A percentile compares a stretch with the other conserved stretches of the same genome.
phyloP scores from a whole-genome alignment of 441 rosid species.

The Erodium chrysanthum region DNA sequence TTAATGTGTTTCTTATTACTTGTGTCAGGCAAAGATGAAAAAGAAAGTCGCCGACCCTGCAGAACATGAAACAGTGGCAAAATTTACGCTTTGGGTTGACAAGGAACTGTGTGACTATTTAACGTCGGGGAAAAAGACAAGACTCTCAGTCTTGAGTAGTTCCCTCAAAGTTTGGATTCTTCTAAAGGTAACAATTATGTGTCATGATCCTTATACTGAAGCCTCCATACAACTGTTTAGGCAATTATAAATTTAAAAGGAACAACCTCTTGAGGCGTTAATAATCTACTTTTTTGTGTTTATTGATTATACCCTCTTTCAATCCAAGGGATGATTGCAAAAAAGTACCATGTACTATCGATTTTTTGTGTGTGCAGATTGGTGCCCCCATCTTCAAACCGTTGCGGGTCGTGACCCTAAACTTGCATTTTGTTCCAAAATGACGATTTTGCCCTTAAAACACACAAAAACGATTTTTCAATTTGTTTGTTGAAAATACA shows the following conservation, averaged over 20 bases:
- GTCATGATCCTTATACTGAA: not conserved
- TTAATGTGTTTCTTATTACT: not conserved
- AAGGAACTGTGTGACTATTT: slow-evolving; percentile 70
- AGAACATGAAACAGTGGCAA: slow-evolving; percentile 80
- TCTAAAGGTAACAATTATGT: slow-evolving; percentile 39
- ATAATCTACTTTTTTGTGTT: no score
- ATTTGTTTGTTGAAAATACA: no score
- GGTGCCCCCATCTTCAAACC: no score
- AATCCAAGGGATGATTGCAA: not conserved
- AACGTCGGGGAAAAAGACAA: slow-evolving; percentile 70
- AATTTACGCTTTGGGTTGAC: slow-evolving; percentile 68
- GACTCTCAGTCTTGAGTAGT: slow-evolving; percentile 74
- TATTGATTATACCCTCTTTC: no score
- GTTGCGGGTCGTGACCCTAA: no score
- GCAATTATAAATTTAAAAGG: no score
- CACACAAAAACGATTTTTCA: no score
- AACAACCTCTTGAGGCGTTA: no score
- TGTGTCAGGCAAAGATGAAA: slow-evolving; percentile 51
- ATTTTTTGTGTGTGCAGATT: no score
- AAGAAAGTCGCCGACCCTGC: slow-evolving; percentile 45
- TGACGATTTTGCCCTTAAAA: no score
- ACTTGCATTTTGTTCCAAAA: no score
- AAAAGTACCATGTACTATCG: no score
- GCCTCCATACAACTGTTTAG: not conserved
- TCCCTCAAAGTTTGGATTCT: slow-evolving; percentile 91